A percentile compares a stretch with the other conserved stretches of the same genome.
phyloP scores from a whole-genome alignment of 176 grass and related monocot genomes.

The maize (Zea mays) region DNA sequence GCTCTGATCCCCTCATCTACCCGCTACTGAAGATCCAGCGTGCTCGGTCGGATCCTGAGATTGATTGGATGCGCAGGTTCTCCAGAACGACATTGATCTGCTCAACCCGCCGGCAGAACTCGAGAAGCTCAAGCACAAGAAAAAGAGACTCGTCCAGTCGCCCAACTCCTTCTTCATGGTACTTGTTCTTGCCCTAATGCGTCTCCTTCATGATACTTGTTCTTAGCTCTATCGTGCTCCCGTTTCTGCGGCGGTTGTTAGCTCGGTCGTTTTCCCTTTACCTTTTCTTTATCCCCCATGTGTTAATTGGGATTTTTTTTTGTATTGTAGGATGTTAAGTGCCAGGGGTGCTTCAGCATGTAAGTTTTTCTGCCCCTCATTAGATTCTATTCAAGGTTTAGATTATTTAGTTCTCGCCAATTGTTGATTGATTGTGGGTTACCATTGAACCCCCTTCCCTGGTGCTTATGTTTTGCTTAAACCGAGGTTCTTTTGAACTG shows the following conservation, averaged over 20 bases:
- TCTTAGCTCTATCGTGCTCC: not conserved
- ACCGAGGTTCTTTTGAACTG: not conserved
- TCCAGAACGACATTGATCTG: constrained; percentile 84
- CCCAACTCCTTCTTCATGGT: constrained; percentile 88
- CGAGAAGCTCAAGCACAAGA: constrained; percentile 91
- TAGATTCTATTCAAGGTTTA: not conserved
- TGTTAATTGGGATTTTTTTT: not conserved
- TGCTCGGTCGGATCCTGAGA: constrained; percentile 13
- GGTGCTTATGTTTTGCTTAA: not conserved
- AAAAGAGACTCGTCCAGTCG: constrained; percentile 87
- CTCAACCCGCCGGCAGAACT: constrained; percentile 79
- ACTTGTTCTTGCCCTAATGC: no score
- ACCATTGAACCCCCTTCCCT: not conserved
- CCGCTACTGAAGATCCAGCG: not conserved
- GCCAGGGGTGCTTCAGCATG: constrained; percentile 84
- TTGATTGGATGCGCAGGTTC: constrained; percentile 43
- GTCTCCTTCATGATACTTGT: constrained; percentile 69
- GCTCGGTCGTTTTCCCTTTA: not conserved
- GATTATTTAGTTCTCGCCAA: not conserved
- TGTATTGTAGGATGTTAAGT: constrained; percentile 62
- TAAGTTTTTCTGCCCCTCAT: constrained; percentile 9
- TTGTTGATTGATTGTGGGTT: not conserved
- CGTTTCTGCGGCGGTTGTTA: not conserved
- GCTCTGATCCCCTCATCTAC: not conserved
- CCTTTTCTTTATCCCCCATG: not conserved